Conservation (phyloP, 805 yeast species). For the Candida succiphila region DNA sequence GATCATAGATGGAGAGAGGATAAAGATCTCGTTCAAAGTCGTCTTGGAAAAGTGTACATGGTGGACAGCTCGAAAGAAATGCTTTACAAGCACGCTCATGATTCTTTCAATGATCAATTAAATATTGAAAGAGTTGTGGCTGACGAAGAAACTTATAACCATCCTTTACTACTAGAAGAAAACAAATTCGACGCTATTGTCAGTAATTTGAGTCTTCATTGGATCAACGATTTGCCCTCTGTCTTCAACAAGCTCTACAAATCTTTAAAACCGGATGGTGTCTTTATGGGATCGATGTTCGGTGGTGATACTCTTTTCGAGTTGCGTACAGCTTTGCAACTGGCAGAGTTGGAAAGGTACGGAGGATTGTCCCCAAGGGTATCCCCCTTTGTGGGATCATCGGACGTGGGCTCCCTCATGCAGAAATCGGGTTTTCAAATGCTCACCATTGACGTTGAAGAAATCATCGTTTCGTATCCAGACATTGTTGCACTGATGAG, state of each 20-base stretch:
- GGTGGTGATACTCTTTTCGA: conserved; percentile 86
- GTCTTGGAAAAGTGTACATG: conserved; percentile 50
- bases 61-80: conserved; percentile 50
- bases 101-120: conserved; percentile 32
- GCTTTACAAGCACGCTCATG: conserved; percentile 41
- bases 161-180: conserved; percentile 28
- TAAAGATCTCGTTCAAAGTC: conserved; percentile 37
- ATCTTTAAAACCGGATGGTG: conserved; percentile 67
- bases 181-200: conserved; percentile 56
- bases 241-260: conserved; percentile 44
- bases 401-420: conserved; percentile 65
- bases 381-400: conserved; percentile 70
- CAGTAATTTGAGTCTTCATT: conserved; percentile 66
- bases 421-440: conserved; percentile 71
- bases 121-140: conserved; percentile 40
- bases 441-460: conserved; percentile 79
- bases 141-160: conserved; percentile 59
- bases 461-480: conserved; percentile 71
- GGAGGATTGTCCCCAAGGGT: conserved; percentile 79
- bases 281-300: conserved; percentile 71
- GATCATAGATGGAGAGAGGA: conserved; percentile 39
- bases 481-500: conserved; percentile 55
- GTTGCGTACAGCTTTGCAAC: conserved; percentile 66
- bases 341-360: conserved; percentile 70
- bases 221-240: conserved; percentile 80